These are phyloP conservation scores for Trametes pubescens DNA, from an alignment of 1,284 basidiomycete genomes.

Conservation along the genomic window DNA sequence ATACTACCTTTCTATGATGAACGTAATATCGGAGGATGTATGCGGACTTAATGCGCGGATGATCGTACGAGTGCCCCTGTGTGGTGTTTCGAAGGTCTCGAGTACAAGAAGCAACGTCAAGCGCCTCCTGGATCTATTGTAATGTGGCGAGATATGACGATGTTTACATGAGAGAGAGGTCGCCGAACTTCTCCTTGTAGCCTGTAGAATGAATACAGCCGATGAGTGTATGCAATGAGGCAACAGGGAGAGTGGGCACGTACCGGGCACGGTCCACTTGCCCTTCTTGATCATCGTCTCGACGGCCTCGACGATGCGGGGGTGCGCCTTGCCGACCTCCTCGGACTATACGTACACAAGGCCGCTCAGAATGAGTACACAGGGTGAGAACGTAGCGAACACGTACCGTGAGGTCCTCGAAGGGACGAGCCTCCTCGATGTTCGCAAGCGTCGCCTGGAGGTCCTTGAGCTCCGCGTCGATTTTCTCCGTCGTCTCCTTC, in stretches of 20 bases:
- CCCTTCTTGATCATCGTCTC: constrained; percentile 99
- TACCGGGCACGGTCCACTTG: constrained; percentile 96
- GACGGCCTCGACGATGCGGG: constrained; percentile 91
- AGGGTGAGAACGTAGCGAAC: constrained; percentile 3
- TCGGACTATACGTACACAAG: constrained; percentile 62
- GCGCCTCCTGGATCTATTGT: constrained; percentile 36
- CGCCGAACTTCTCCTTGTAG: constrained; percentile 94
- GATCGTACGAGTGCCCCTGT: not conserved
- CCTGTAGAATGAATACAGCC: constrained; percentile 50
- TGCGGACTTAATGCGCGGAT: not conserved
- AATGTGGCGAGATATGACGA: constrained; percentile 22
- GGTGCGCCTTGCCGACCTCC: constrained; percentile 93
- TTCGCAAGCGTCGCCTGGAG: constrained; percentile 95
- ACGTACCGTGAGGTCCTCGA: constrained; percentile 94
- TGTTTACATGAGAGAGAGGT: constrained; percentile 86
- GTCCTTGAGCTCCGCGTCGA: constrained; percentile 92
- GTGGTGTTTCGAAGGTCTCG: not conserved
- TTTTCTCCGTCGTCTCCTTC: constrained; percentile 90
- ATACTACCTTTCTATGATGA: too few relatives aligned
- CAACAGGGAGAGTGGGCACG: constrained; percentile 36
- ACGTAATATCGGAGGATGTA: too few relatives aligned
- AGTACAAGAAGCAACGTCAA: constrained; percentile 26
- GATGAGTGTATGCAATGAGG: constrained; percentile 8
- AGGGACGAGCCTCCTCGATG: constrained; percentile 97
- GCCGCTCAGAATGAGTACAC: not conserved